Conservation (phyloP, 2,329 filamentous ascomycete species). For the Cadophora sp. region DNA sequence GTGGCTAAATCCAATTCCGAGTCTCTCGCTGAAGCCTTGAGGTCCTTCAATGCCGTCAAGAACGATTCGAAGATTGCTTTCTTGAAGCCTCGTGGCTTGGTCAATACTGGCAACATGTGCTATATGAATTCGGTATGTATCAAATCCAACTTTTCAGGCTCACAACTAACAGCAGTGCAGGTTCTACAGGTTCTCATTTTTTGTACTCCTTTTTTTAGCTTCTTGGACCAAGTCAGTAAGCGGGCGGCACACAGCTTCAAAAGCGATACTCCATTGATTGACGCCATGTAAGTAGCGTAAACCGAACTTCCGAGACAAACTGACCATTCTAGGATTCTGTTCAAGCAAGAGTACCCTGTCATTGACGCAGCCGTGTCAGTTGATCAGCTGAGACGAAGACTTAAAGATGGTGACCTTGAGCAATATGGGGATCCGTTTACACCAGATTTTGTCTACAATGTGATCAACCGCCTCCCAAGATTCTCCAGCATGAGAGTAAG, state of each 20-base stretch:
- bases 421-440: constrained; percentile 90
- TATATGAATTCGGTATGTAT: constrained; percentile 97
- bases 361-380: constrained; percentile 79
- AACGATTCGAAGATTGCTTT: constrained; percentile 73
- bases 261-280: constrained; percentile 89
- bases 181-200: constrained; percentile 95
- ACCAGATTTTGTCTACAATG: constrained; percentile 94
- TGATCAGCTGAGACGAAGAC: constrained; percentile 73
- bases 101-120: constrained; percentile 99
- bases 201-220: constrained; percentile 92
- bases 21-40: constrained; percentile 79
- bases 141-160: background rate
- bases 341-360: constrained; percentile 89
- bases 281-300: constrained; percentile 76
- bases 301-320: constrained; percentile 6
- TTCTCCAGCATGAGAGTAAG: constrained; percentile 90
- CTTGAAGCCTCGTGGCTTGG: constrained; percentile 88
- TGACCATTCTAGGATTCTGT: constrained; percentile 75
- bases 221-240: constrained; percentile 85
- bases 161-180: constrained; percentile 56
- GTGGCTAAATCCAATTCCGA: constrained; percentile 56
- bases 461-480: constrained; percentile 82
- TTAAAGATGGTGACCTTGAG: constrained; percentile 86
- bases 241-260: constrained; percentile 91
- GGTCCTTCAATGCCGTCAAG: constrained; percentile 68